Base-by-base conservation (phyloP, 768 basidiomycete genomes). In the Boletellus ananiceps region DNA sequence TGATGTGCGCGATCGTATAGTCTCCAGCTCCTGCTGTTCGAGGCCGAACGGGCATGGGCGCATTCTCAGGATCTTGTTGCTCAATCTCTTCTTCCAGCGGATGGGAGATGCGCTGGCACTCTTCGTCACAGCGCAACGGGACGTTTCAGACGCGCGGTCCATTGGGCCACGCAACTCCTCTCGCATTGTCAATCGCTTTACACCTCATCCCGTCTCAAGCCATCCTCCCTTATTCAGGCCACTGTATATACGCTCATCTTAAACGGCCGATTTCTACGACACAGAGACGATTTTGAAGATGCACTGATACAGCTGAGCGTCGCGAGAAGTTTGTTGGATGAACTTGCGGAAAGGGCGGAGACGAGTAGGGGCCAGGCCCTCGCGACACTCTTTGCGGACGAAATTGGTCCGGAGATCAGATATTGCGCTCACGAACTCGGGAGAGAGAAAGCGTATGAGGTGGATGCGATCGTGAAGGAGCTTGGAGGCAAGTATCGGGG, bases 351-450 rank as follows among this genome's bases (percentile, higher is more conserved):
- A 9, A 61, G 72, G 3, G 87, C 88, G 0, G 64, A 65, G n/a
- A 86, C 84, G 14, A 89, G 86, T 59, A 75, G 84, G 32, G 91
- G 93, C 42, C 91, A 94, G 67, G 95, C 94, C 1, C 77, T 97
- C 8, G 88, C 91, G 5, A 79, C 81, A 8, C 75, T 89, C 27
- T 88, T 90, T 61, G 78, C 85, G 5, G 94, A 98, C 61, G 86
- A 88, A 59, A 81, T 95, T 46, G 84, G 88, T 19, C 93, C 95
- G 0, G 84, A 96, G 66, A 92, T 98, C 46, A 76, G 95, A 39
- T 86, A 93, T 68, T 92, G 87, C 57, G 93, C 94, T 0, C 95
- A 97, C 59, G 85, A 92, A 60, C 74, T 94, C 13, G 89, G 92
- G 1, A 74, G 82, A 45, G 73, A 73, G 37, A 85, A 82, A 58